phyloP scores from a whole-genome alignment of 1,284 basidiomycete genomes.

The Trametes pubescens region DNA sequence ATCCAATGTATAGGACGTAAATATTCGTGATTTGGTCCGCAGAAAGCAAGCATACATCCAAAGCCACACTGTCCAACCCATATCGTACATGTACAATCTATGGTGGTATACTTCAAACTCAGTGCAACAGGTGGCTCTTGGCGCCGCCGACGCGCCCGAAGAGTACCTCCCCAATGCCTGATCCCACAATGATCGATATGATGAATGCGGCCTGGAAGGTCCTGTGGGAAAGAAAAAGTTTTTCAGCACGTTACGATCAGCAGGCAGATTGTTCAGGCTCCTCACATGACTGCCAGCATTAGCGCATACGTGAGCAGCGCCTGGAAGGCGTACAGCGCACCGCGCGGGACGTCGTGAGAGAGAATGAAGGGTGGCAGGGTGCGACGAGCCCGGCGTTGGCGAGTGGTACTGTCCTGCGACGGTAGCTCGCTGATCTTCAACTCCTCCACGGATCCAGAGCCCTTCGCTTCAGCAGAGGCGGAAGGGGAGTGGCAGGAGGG shows the following conservation, averaged over 20 bases:
- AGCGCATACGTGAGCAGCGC: slow-evolving; percentile 63
- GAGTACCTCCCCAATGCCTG: slow-evolving; percentile 70
- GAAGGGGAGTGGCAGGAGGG: slow-evolving; percentile 5
- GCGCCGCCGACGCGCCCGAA: slow-evolving; percentile 61
- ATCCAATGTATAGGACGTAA: neutral
- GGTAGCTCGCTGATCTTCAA: slow-evolving; percentile 23
- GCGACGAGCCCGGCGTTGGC: slow-evolving; percentile 29
- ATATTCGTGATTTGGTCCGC: neutral
- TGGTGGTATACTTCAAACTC: neutral
- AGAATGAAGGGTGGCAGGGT: slow-evolving; percentile 63
- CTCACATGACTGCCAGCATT: slow-evolving; percentile 81
- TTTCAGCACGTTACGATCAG: slow-evolving; percentile 19
- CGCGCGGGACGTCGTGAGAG: slow-evolving; percentile 69
- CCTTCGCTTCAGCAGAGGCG: slow-evolving; percentile 9
- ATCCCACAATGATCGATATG: slow-evolving; percentile 67
- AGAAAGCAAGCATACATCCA: neutral
- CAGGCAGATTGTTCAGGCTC: slow-evolving; percentile 3
- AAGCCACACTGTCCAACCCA: neutral
- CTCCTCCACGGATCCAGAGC: slow-evolving; percentile 24
- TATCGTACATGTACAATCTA: neutral
- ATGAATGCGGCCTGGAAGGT: slow-evolving; percentile 77
- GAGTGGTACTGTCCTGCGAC: slow-evolving; percentile 1
- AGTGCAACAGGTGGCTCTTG: slow-evolving; percentile 37
- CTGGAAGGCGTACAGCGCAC: slow-evolving; percentile 63
- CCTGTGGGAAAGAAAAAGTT: slow-evolving; percentile 50